phyloP scores from a whole-genome alignment of 768 basidiomycete genomes.

The Daedaleopsis sinensis region DNA sequence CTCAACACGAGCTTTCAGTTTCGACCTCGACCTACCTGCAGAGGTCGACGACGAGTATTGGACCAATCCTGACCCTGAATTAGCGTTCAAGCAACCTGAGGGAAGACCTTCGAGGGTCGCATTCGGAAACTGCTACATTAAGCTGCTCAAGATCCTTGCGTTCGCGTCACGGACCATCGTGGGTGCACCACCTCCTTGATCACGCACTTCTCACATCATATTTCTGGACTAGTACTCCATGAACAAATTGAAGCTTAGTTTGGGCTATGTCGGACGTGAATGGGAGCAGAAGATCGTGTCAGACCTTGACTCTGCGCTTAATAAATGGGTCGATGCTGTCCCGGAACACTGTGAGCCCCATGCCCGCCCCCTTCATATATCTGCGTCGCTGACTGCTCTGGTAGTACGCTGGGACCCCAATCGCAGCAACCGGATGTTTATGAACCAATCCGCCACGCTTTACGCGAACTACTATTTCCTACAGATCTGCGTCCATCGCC shows the following conservation, averaged over 20 bases:
- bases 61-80: slow-evolving; percentile 54
- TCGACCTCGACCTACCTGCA: slow-evolving; percentile 58
- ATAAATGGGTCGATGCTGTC: slow-evolving; percentile 62
- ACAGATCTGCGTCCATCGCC: slow-evolving; percentile 75
- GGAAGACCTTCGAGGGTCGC: slow-evolving; percentile 56
- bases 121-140: slow-evolving; percentile 58
- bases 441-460: slow-evolving; percentile 42
- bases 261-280: slow-evolving; percentile 38
- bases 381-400: background rate
- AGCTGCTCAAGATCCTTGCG: slow-evolving; percentile 62
- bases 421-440: slow-evolving; percentile 17
- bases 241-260: slow-evolving; percentile 41
- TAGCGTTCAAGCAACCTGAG: slow-evolving; percentile 63
- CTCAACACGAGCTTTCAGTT: slow-evolving; percentile 39
- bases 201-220: background rate
- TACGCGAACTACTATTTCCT: slow-evolving; percentile 48
- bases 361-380: no score
- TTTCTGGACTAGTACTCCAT: slow-evolving; percentile 42
- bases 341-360: slow-evolving; percentile 50
- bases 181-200: background rate
- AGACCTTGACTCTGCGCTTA: slow-evolving; percentile 62
- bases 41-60: slow-evolving; percentile 84
- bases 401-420: slow-evolving; percentile 33
- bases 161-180: slow-evolving; percentile 52
- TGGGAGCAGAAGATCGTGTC: slow-evolving; percentile 58